Evolutionary conservation across 1,139 yeast genomes (phyloP), one percentile per base, ranked within the genome.

Genomic region (Candida sp.): DNA sequence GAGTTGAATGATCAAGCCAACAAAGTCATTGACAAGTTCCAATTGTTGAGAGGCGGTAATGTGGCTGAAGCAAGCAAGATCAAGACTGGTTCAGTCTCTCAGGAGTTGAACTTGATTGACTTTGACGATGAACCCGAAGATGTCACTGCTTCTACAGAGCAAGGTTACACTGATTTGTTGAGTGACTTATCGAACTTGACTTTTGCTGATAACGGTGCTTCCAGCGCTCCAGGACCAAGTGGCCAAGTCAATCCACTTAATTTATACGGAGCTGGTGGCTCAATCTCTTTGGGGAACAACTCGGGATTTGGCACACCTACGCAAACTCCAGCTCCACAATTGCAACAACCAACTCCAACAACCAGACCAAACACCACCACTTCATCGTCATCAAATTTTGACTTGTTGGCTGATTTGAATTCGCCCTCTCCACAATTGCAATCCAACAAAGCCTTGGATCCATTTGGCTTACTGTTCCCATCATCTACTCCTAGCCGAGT

Each of bases 1-100:
- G 78, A 78, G 28, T 77, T 94, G 54, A 91, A 91, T 66, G 98
- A 91, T 65, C 81, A 82, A 54, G 88, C 93, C 57, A 88, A 90
- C 62, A 77, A 83, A 9, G 79, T 91, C 49, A 71, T 91, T 49
- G 78, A 80, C 48, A 91, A 90, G 69, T 91, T 82, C 70, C 83
- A 80, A 49, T 73, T 84, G 32, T 74, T 91, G 62, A 86, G 83
- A 64, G 70, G 77, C 44, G 96, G 96, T 39, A 83, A 89, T 55
- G 67, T 78, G 25, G 77, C 74, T 25, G 83, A 77, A 53, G 96
- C 96, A 7, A 69, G 85, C 1, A 72, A 80, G 55, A 81, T 90
- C 49, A 75, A 81, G 49, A 80, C 72, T 3, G 67, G 73, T 17
- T 57, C 71, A 7, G 72, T 70, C n/a, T 43, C 53, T n/a, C 33